Conservation (phyloP, 495 filamentous ascomycete genomes). For the Chaetomium tenue region DNA sequence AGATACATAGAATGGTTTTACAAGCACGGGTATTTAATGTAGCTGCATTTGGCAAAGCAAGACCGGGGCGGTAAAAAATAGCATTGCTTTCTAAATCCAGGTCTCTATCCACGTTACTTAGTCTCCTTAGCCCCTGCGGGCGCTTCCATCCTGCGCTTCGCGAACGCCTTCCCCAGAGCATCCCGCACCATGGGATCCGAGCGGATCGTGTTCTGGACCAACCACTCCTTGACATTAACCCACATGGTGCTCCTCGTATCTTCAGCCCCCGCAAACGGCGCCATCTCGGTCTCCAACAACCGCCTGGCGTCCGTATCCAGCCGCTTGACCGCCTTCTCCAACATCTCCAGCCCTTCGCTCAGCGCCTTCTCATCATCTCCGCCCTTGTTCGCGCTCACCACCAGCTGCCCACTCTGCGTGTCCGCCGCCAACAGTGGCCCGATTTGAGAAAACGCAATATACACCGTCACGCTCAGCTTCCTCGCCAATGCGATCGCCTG, state of each 20-base stretch:
- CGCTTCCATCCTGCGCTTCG: slow-evolving; percentile 56
- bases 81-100: slow-evolving; percentile 6
- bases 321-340: slow-evolving; percentile 53
- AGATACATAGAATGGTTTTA: too few relatives aligned
- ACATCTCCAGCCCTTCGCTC: slow-evolving; percentile 52
- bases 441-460: slow-evolving; percentile 88
- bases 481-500: slow-evolving; percentile 77
- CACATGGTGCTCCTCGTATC: slow-evolving; percentile 58
- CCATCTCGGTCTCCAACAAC: slow-evolving; percentile 71
- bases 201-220: slow-evolving; percentile 71
- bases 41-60: background rate
- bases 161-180: slow-evolving; percentile 62
- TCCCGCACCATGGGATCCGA: slow-evolving; percentile 72
- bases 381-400: slow-evolving; percentile 29
- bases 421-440: slow-evolving; percentile 57
- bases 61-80: background rate
- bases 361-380: slow-evolving; percentile 40
- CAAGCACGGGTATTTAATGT: background rate
- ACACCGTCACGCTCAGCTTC: slow-evolving; percentile 72
- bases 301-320: slow-evolving; percentile 66
- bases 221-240: slow-evolving; percentile 69
- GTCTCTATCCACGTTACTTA: slow-evolving; percentile 29
- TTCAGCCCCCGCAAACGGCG: slow-evolving; percentile 75
- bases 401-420: slow-evolving; percentile 31
- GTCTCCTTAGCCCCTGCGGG: slow-evolving; percentile 56